Conservation (phyloP, 352 stramenopile species). For the Phytophthora colocasiae region DNA sequence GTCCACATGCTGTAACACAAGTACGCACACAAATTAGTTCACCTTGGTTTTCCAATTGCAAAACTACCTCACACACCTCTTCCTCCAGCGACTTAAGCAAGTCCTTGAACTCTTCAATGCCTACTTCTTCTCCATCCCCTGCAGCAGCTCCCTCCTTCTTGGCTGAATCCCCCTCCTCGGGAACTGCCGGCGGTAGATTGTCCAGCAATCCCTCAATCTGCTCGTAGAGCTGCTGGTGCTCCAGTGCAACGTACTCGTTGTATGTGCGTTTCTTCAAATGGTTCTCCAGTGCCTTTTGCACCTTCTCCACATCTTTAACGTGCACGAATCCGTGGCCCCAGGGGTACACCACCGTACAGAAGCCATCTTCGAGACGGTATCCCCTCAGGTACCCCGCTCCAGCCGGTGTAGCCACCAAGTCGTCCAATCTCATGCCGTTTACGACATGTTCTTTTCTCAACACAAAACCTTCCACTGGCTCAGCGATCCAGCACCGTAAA, state of each 20-base stretch:
- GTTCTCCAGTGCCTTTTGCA: constrained; percentile 42
- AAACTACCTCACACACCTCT: constrained; percentile 32
- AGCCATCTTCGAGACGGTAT: constrained; percentile 59
- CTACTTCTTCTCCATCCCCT: constrained; percentile 23
- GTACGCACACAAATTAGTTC: constrained; percentile 14
- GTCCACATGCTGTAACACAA: constrained; percentile 54
- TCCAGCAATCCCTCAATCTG: constrained; percentile 69
- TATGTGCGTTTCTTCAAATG: constrained; percentile 55
- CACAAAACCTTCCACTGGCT: constrained; percentile 75
- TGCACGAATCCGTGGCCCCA: constrained; percentile 82
- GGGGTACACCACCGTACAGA: constrained; percentile 76
- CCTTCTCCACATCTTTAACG: constrained; percentile 55
- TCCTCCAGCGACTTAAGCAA: constrained; percentile 59
- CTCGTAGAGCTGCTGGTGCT: constrained; percentile 78
- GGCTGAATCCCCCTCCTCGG: not conserved
- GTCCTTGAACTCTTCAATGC: constrained; percentile 54
- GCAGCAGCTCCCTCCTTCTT: constrained; percentile 13
- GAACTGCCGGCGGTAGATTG: constrained; percentile 42
- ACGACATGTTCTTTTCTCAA: constrained; percentile 77
- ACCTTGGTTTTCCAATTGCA: too few species aligned
- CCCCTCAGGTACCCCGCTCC: constrained; percentile 69
- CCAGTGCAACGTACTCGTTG: constrained; percentile 62
- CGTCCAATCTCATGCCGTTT: constrained; percentile 62
- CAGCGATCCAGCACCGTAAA: constrained; percentile 72
- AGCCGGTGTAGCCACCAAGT: constrained; percentile 68